phyloP scores from a whole-genome alignment of 441 rosid species.

The Jatropha multifida region DNA sequence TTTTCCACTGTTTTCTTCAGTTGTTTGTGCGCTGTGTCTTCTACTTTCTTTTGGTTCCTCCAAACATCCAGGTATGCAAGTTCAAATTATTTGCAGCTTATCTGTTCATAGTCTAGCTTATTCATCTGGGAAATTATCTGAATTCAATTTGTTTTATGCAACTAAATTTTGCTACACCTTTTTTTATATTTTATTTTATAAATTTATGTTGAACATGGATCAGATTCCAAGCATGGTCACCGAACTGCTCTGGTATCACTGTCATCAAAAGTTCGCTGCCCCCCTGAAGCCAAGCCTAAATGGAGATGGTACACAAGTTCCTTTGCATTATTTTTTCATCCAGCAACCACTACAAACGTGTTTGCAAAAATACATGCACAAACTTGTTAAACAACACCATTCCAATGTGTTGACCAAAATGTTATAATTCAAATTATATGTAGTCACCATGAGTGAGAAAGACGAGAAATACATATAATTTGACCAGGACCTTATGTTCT shows the following conservation, averaged over 20 bases:
- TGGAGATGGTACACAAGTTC: constrained; percentile 79
- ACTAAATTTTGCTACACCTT: neutral
- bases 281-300: constrained; percentile 65
- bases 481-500: neutral
- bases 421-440: neutral
- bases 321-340: neutral
- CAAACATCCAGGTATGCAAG: constrained; percentile 43
- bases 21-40: constrained; percentile 64
- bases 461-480: neutral
- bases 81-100: constrained; percentile 6
- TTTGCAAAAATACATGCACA: neutral
- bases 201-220: constrained; percentile 26
- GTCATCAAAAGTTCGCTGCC: constrained; percentile 49
- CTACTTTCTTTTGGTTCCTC: constrained; percentile 42
- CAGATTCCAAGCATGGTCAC: constrained; percentile 26
- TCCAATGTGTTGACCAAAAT: neutral
- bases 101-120: neutral
- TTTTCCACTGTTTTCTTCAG: constrained; percentile 54
- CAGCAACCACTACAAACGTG: neutral
- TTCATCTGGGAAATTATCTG: no score
- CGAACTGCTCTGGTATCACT: constrained; percentile 31
- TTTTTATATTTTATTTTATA: no score
- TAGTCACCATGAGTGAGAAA: neutral
- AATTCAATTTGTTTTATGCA: neutral
- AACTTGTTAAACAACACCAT: neutral